These are phyloP conservation scores for Metschnikowia henanensis DNA, from an alignment of 805 yeast species.

Conservation along the genomic window DNA sequence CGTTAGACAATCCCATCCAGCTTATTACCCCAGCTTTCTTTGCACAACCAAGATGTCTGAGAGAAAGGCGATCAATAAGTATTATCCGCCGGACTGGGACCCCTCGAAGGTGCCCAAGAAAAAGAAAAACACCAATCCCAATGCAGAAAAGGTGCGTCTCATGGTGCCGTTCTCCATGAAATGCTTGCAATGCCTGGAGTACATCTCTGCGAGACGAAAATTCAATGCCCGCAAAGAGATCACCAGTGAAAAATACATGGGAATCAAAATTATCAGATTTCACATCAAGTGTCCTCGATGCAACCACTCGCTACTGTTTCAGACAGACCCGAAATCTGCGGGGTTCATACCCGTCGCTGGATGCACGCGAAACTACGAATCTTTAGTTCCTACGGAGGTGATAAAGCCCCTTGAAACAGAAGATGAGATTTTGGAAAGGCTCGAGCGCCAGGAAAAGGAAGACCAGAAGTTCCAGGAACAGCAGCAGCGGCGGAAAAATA, in stretches of 20 bases:
- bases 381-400: constrained; percentile 28
- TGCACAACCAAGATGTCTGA: constrained; percentile 57
- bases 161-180: constrained; percentile 94
- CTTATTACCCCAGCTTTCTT: constrained; percentile 1
- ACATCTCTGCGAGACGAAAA: constrained; percentile 77
- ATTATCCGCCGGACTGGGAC: constrained; percentile 88
- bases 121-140: constrained; percentile 38
- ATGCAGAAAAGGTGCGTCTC: constrained; percentile 60
- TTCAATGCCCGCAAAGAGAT: constrained; percentile 88
- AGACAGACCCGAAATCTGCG: constrained; percentile 85
- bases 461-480: constrained; percentile 45
- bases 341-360: constrained; percentile 80
- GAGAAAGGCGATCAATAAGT: constrained; percentile 73
- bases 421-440: constrained; percentile 67
- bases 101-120: constrained; percentile 63
- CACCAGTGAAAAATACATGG: constrained; percentile 70
- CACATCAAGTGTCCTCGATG: constrained; percentile 85
- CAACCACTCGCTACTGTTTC: constrained; percentile 65
- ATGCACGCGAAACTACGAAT: constrained; percentile 65
- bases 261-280: constrained; percentile 67
- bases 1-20: background rate
- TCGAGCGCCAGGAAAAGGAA: constrained; percentile 65
- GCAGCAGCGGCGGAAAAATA: constrained; percentile 37
- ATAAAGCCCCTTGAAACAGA: constrained; percentile 52
- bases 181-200: constrained; percentile 78